Percentiles rank a stretch among this genome's conserved stretches.
These are phyloP conservation scores for Cryptococcus deneoformans DNA, from an alignment of 1,284 basidiomycete genomes.

Conservation along the genomic window DNA sequence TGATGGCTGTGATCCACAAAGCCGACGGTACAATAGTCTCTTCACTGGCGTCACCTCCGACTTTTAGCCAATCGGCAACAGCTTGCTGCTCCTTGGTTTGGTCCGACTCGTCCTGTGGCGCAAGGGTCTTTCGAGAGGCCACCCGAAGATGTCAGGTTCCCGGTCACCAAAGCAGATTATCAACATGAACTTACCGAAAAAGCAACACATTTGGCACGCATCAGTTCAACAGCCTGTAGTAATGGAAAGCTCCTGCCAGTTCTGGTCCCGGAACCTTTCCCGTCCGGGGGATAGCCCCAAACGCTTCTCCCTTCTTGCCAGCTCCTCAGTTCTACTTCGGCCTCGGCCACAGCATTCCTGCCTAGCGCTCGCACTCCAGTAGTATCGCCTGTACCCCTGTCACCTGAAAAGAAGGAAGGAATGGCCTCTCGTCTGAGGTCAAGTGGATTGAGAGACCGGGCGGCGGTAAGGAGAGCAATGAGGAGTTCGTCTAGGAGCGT, in stretches of 20 bases:
- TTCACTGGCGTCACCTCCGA: conserved; percentile 40
- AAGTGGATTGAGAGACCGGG: conserved; percentile 70
- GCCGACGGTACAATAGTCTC: conserved; percentile 68
- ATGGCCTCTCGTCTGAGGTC: conserved; percentile 67
- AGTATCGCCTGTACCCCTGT: conserved; percentile 22
- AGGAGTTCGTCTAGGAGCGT: conserved; percentile 84
- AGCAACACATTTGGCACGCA: conserved; percentile 39
- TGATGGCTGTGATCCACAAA: conserved; percentile 83
- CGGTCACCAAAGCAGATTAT: not conserved
- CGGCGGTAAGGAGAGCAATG: conserved; percentile 64
- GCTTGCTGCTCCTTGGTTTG: conserved; percentile 13
- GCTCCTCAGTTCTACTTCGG: conserved; percentile 81
- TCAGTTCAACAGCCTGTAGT: conserved; percentile 36
- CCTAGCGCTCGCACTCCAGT: conserved; percentile 57
- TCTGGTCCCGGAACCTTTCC: conserved; percentile 32
- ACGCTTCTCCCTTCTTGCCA: conserved; percentile 59
- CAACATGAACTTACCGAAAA: conserved; percentile 40
- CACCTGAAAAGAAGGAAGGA: conserved; percentile 64
- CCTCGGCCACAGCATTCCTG: conserved; percentile 86
- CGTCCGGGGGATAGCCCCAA: conserved; percentile 31
- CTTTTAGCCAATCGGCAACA: conserved; percentile 28
- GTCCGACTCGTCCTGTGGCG: conserved; percentile 21
- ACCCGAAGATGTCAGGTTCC: not conserved
- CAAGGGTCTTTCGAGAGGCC: conserved; percentile 29
- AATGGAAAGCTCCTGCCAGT: conserved; percentile 27